Evolutionary conservation across 441 rosid genomes (phyloP), one percentile per base, ranked within the genome.

Genomic region (Capsella rubella): DNA sequence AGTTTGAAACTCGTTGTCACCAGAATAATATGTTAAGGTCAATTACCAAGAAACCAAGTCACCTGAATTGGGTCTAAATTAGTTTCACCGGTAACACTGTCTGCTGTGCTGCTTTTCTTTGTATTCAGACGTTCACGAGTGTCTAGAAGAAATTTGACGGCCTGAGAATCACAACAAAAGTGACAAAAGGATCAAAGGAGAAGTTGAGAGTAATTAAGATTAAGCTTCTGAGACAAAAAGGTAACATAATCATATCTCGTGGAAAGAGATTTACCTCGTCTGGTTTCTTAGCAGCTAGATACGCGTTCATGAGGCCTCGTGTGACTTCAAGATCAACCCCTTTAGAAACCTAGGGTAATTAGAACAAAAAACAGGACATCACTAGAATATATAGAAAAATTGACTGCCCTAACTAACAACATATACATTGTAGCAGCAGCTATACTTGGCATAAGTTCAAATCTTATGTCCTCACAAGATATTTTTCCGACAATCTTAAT

Each of bases 241-340:
- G n/a, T 18, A 50, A 21, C 21, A 21, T 40, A 12, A 55, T 54
- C 59, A 56, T 60, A 42, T 66, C 64, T 54, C 54, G 63, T 72
- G 40, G 52, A 55, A 65, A 16, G 49, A 50, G 57, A 53, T 78
- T 68, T 78, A 94, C 99, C 96, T 90, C 91, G 74, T 85, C 89
- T n/a, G 97, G 95, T 78, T 84, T 94, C 82, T 89, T 87, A 12
- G 99, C 90, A 83, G 97, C 97, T 80, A 94, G 83, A 77, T 90
- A 83, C 6, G 96, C 83, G 69, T 94, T 90, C 64, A 93, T 82
- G 65, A 83, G 87, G 63, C 97, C 97, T 42, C 89, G 89, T 43
- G 93, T 83, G 80, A 86, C 90, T 85, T 94, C 97, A 74, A 94
- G 90, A 73, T 87, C 80, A 35, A 86, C 72, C 69, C 65, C 81